Base-by-base conservation (phyloP, 768 basidiomycete species). In the Candolleomyces eurysporus region DNA sequence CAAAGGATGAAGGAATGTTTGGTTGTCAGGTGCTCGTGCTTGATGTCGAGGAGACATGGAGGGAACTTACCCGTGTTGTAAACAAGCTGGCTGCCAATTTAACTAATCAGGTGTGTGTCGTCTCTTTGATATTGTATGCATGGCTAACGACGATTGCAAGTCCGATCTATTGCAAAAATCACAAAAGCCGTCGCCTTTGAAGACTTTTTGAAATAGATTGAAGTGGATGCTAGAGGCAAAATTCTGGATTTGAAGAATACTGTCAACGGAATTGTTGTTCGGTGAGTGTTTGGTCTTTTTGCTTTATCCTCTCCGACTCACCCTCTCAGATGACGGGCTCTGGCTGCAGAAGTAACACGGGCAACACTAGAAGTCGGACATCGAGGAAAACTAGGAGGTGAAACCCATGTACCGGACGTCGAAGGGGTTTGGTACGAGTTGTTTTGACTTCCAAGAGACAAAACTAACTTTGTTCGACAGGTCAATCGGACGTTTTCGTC, bases 111-210 rank as follows among this genome's bases (percentile, higher is more conserved):
- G 78, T 76, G 21, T 1, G 64, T 64, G 56, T 57, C 4, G 26
- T 26, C 4, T 26, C 26, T 26, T 26, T 4, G 2, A 26, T 26
- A 26, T 36, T 1, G 8, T 32, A 3, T 8, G 42, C 19, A 26
- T 26, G 26, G 26, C 26, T 26, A 26, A 26, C 46, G 26, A 4
- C 26, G 26, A 2, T 26, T 26, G 26, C 26, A 76, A 75, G 92
- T 94, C 64, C 86, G 96, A 59, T 91, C 90, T 53, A 95, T 95
- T 61, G 92, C 94, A 6, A 85, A 87, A 63, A 96, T 98, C 63
- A 97, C 96, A 19, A 95, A 92, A 75, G 96, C 95, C 5, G 94
- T 97, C 71, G 95, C 94, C 0, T 76, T 90, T 54, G 95, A 94
- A 22, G 94, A 98, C 74, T 76, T 94, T 66, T 88, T 85, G 55